Evolutionary conservation across 352 stramenopile genomes (phyloP).

Genomic region (Pythium apleroticum): DNA sequence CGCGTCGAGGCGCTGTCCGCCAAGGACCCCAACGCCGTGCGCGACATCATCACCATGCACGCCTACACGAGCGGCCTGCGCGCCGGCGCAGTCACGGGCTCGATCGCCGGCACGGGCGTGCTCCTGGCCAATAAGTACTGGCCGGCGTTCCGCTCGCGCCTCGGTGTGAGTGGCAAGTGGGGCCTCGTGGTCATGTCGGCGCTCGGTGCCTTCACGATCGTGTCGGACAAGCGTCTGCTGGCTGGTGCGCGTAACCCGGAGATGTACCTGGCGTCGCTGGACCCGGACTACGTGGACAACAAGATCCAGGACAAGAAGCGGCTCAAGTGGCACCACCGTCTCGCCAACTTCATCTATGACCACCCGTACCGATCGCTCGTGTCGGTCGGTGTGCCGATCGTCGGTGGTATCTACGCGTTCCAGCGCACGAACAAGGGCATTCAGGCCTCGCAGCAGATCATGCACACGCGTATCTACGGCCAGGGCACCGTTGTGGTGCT

Average conservation of each 20-base stretch:
- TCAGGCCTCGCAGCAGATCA: constrained; percentile 74
- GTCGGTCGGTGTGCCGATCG: constrained; percentile 49
- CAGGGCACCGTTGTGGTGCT: constrained; percentile 62
- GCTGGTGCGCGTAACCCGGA: constrained; percentile 64
- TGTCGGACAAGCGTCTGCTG: constrained; percentile 56
- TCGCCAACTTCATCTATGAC: constrained; percentile 78
- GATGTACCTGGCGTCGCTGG: constrained; percentile 55
- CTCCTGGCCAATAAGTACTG: constrained; percentile 58
- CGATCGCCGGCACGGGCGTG: constrained; percentile 33
- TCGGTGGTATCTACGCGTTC: constrained; percentile 68
- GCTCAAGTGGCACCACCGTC: constrained; percentile 60
- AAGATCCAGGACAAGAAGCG: constrained; percentile 30
- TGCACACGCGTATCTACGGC: constrained; percentile 83
- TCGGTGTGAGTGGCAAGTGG: constrained; percentile 70
- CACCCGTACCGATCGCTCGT: constrained; percentile 67
- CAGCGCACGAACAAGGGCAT: constrained; percentile 70
- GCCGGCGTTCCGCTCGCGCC: constrained; percentile 59
- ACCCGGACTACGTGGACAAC: constrained; percentile 39
- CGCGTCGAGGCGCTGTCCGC: constrained; percentile 18
- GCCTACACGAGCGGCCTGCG: constrained; percentile 61
- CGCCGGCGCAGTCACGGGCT: constrained; percentile 36
- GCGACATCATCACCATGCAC: constrained; percentile 73
- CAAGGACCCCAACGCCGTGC: constrained; percentile 45
- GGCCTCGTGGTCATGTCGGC: constrained; percentile 63
- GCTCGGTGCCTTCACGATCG: constrained; percentile 64